Conservation (phyloP, 2,329 filamentous ascomycete genomes). For the Dactylellina drechsleri region DNA sequence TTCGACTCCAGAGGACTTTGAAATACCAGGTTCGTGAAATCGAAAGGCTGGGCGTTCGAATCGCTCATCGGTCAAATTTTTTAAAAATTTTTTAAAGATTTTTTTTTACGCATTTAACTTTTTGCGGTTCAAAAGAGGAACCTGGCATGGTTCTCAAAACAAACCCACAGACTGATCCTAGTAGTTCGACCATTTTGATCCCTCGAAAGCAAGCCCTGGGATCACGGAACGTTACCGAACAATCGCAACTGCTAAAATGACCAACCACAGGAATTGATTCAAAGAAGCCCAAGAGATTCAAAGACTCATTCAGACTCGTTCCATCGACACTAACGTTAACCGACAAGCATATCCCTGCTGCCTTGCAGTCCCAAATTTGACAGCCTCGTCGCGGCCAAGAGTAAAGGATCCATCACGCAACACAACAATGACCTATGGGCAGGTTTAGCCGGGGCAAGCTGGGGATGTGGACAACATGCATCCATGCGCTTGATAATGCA, state of each 20-base stretch:
- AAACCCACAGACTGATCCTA: background rate
- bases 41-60: constrained; percentile 58
- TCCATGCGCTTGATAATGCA: constrained; percentile 10
- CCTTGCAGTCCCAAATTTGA: constrained; percentile 25
- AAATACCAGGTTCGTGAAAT: constrained; percentile 53
- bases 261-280: too few species aligned
- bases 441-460: constrained; percentile 39
- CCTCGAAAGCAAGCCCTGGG: constrained; percentile 4
- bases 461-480: background rate
- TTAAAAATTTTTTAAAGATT: constrained; percentile 9
- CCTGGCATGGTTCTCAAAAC: too few species aligned
- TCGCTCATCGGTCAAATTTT: constrained; percentile 57
- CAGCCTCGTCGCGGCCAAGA: constrained; percentile 18
- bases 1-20: constrained; percentile 57
- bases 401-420: constrained; percentile 16
- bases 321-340: constrained; percentile 33
- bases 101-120: background rate
- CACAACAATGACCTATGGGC: background rate
- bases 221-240: background rate
- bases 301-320: constrained; percentile 30
- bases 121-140: too few species aligned
- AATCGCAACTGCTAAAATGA: constrained; percentile 28
- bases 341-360: constrained; percentile 14
- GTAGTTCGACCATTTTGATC: constrained; percentile 1
- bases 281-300: background rate